Evolutionary conservation across 192 early-diverging fungal genomes (phyloP).

Genomic region (Coemansia sp.): DNA sequence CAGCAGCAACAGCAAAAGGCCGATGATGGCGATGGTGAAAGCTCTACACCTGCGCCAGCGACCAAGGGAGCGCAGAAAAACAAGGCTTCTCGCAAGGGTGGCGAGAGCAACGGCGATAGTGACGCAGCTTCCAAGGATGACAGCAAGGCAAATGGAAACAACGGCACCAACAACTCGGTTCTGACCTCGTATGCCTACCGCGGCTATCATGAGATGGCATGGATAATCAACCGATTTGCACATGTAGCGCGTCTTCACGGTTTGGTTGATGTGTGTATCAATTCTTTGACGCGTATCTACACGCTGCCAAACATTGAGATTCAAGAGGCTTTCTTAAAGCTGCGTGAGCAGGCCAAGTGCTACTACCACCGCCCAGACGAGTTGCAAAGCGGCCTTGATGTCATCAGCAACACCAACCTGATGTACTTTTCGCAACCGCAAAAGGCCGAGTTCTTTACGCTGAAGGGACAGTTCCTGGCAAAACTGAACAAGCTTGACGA

Average conservation of each 20-base stretch:
- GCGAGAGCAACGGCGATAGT: slow-evolving; percentile 12
- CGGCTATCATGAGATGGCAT: slow-evolving; percentile 99
- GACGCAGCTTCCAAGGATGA: slow-evolving; percentile 12
- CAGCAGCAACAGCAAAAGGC: slow-evolving; percentile 31
- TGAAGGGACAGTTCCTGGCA: slow-evolving; percentile 93
- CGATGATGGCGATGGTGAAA: slow-evolving; percentile 10
- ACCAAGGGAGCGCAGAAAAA: slow-evolving; percentile 50
- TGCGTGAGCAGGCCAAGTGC: slow-evolving; percentile 98
- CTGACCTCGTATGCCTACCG: slow-evolving; percentile 87
- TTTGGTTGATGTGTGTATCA: slow-evolving; percentile 92
- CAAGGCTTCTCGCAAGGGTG: slow-evolving; percentile 40
- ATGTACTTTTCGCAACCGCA: slow-evolving; percentile 89
- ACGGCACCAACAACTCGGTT: slow-evolving; percentile 20
- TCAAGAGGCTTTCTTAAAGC: slow-evolving; percentile 95
- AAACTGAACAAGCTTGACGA: slow-evolving; percentile 84
- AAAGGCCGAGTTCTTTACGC: slow-evolving; percentile 96
- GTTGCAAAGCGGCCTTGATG: slow-evolving; percentile 89
- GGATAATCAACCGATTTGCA: slow-evolving; percentile 99
- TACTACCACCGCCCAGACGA: slow-evolving; percentile 88
- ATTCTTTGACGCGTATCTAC: slow-evolving; percentile 93
- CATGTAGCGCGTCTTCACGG: slow-evolving; percentile 94
- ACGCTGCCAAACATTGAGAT: slow-evolving; percentile 99
- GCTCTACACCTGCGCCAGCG: slow-evolving; percentile 9
- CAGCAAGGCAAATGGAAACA: slow-evolving; percentile 15
- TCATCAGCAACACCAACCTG: slow-evolving; percentile 99